A percentile compares a stretch with the other conserved stretches of the same genome.
phyloP scores from a whole-genome alignment of 768 basidiomycete species.

The Nidula microcarpa region DNA sequence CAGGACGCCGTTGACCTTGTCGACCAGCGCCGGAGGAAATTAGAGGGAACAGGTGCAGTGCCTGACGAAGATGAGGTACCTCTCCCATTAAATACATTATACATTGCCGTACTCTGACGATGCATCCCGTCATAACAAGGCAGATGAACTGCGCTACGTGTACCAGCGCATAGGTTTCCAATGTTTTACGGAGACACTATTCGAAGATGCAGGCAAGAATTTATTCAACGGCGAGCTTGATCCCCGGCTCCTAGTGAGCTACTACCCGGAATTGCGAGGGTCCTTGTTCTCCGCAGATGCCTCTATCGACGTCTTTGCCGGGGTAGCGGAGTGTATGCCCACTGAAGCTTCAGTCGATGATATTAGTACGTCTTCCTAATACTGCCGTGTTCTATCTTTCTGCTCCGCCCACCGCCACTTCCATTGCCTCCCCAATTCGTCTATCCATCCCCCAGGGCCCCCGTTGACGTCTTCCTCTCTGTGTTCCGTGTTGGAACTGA shows the following conservation, averaged over 20 bases:
- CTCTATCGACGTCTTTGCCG: slow-evolving; percentile 67
- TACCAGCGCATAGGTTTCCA: slow-evolving; percentile 82
- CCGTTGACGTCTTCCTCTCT: slow-evolving; percentile 9
- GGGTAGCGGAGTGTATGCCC: slow-evolving; percentile 71
- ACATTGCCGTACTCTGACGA: neutral
- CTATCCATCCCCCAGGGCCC: slow-evolving; percentile 5
- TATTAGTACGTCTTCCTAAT: slow-evolving; percentile 65
- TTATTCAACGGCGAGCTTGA: slow-evolving; percentile 81
- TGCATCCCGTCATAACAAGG: slow-evolving; percentile 21
- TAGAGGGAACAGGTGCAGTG: slow-evolving; percentile 42
- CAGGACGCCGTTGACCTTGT: slow-evolving; percentile 62
- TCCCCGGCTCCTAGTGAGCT: slow-evolving; percentile 76
- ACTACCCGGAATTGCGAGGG: slow-evolving; percentile 76
- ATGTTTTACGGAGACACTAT: slow-evolving; percentile 74
- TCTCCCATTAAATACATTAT: neutral
- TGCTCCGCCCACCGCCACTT: slow-evolving; percentile 12
- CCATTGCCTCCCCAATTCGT: slow-evolving; percentile 11
- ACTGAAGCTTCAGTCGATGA: slow-evolving; percentile 70
- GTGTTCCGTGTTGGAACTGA: slow-evolving; percentile 39
- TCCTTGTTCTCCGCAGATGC: slow-evolving; percentile 53
- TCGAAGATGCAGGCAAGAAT: slow-evolving; percentile 78
- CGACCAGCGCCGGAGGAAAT: slow-evolving; percentile 56
- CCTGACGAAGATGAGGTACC: slow-evolving; percentile 55
- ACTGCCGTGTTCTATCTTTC: slow-evolving; percentile 14
- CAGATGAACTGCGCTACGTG: slow-evolving; percentile 72